Evolutionary conservation across 306 rosid genomes (phyloP), one percentile per base, ranked within the genome.

Genomic region (Castanea crenata): DNA sequence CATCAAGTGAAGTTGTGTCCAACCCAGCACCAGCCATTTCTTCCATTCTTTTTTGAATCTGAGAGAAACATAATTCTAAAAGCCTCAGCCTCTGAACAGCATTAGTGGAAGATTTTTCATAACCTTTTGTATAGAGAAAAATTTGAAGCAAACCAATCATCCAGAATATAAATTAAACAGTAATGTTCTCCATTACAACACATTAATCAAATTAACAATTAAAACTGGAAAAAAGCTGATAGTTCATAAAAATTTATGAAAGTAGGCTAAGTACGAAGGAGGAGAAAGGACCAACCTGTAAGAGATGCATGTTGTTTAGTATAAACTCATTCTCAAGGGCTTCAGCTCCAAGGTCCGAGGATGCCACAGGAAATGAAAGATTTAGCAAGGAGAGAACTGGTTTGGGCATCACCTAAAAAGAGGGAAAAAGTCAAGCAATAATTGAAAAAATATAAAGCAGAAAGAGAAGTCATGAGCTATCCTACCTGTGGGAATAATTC

Each of bases 321-420:
- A 95, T 89, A 76, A 93, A 91, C 83, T 89, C 96, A 32, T 91
- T 93, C 83, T 95, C 97, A 81, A 88, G 98, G 79, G 90, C 86
- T 74, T 91, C 98, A 5, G 93, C 88, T 76, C 97, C 99, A 80
- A 91, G 90, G 81, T 95, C 99, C 78, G 97, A 95, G 61, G 93
- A 89, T 54, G 99, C 96, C 25, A 93, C 93, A 74, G 99, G 98
- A 84, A 93, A 90, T 31, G 96, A 93, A 83, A 95, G 90, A 85
- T 85, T 81, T 74, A 89, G 81, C 18, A 86, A 88, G 38, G 90
- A 86, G 71, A 95, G 92, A 78, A 95, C 85, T 74, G 98, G 98
- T 76, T 93, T 93, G 51, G 98, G 99, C 81, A 87, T 80, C 85
- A 85, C 97, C 99, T 95, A 89, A 73, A 54, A 77, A n/a, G 61